Evolutionary conservation across 2,329 filamentous ascomycete species (phyloP), one percentile per base, ranked within the genome.

Genomic region (Botryotinia calthae): DNA sequence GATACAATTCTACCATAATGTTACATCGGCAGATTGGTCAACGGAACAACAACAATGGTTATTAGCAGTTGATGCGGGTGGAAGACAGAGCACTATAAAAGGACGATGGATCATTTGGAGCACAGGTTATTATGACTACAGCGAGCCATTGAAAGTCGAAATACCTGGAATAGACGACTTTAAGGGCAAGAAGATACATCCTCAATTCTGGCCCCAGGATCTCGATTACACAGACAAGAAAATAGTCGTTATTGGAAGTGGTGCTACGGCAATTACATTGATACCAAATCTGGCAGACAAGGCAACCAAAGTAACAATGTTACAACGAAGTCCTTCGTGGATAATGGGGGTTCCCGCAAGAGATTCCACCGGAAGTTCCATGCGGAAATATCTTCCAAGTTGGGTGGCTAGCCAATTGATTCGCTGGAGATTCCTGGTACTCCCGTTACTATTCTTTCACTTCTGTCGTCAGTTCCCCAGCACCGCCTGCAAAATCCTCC

Each of bases 231-330:
- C 83, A 20, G 82, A 85, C 81, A 92, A 93, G 73, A 78, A 76
- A 56, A 76, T 79, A 31, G 74, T 78, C 34, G 75, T 79, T 37
- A 77, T 79, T 51, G 76, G 76, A n/a, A 75, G 72, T 18, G 93
- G 93, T 10, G 93, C 93, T 3, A 97, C 93, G 0, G 91, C 93
- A 10, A 82, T 95, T 63, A 96, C 93, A 0, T 84, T 97, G 1
- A 80, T 96, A 2, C 93, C 93, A 0, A 87, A 85, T 65, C 82
- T 97, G 64, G 88, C 89, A 0, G 83, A 91, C 58, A 87, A 86
- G 51, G 92, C 91, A 6, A 82, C 82, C 10, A 86, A 87, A 34
- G 88, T 94, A 51, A 95, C 92, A 1, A 93, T 95, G 88, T 85
- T 97, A 4, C 93, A 97, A 82, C 89, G 93, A 72, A 93, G 89